Conservation (phyloP, 768 basidiomycete genomes). For the Punctularia strigosozonata region DNA sequence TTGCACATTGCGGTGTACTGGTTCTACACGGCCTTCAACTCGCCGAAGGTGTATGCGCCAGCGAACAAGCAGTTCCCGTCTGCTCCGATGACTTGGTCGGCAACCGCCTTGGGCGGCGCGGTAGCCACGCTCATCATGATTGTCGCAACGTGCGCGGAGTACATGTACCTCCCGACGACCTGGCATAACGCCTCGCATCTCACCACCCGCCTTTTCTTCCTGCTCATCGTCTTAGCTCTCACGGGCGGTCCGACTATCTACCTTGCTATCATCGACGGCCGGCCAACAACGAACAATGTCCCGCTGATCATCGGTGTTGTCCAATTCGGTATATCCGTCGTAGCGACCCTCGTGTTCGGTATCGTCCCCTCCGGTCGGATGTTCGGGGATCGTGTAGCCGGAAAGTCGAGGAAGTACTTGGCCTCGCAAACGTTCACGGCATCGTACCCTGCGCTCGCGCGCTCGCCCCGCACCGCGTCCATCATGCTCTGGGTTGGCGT, state of each 20-base stretch:
- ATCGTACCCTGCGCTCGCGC: constrained; percentile 75
- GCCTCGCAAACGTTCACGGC: constrained; percentile 99
- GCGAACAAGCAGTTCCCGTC: constrained; percentile 54
- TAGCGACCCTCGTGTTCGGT: constrained; percentile 74
- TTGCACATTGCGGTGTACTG: constrained; percentile 88
- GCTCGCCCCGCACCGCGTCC: constrained; percentile 69
- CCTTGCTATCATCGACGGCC: constrained; percentile 74
- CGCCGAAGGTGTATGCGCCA: constrained; percentile 82
- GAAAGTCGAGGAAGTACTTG: constrained; percentile 96
- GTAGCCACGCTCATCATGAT: constrained; percentile 94
- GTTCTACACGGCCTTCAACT: constrained; percentile 98
- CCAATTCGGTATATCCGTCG: constrained; percentile 85
- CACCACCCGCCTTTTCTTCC: constrained; percentile 85
- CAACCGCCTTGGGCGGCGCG: constrained; percentile 89
- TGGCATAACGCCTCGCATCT: constrained; percentile 99
- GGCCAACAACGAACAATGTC: constrained; percentile 43
- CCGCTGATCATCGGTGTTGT: constrained; percentile 89
- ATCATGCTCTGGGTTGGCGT: constrained; percentile 84
- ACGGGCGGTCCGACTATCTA: constrained; percentile 93
- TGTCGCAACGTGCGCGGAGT: constrained; percentile 85
- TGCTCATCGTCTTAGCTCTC: constrained; percentile 83
- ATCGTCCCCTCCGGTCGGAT: constrained; percentile 92
- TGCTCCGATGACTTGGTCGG: constrained; percentile 89
- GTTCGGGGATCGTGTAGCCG: constrained; percentile 97
- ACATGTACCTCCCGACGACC: constrained; percentile 93